Conservation (phyloP, 2,329 filamentous ascomycete genomes). For the Drechslerella dactyloides region DNA sequence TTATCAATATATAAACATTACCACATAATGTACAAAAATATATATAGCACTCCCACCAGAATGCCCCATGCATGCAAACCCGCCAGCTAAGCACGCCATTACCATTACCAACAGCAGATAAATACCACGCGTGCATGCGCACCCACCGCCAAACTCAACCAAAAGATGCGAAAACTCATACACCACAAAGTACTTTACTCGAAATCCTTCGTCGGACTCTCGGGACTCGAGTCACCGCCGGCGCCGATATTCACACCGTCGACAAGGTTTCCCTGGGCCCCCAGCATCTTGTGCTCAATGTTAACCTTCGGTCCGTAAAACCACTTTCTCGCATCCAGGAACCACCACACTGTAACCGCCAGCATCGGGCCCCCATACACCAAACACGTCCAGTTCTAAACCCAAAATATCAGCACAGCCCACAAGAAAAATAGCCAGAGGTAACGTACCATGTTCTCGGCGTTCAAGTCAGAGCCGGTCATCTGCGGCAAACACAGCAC, state of each 20-base stretch:
- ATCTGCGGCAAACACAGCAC: constrained; percentile 70
- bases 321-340: constrained; percentile 70
- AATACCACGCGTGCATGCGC: no score
- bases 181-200: constrained; percentile 20
- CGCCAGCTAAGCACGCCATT: no score
- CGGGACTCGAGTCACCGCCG: constrained; percentile 15
- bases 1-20: no score
- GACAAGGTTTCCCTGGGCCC: constrained; percentile 58
- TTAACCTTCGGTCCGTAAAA: constrained; percentile 75
- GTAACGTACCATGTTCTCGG: constrained; percentile 28
- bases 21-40: no score
- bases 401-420: constrained; percentile 36
- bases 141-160: no score
- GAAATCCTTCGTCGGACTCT: constrained; percentile 33
- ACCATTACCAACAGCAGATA: neutral
- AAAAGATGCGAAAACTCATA: neutral
- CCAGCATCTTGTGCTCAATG: constrained; percentile 65
- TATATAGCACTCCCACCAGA: no score
- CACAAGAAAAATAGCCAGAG: neutral
- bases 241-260: constrained; percentile 55
- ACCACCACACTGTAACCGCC: constrained; percentile 67
- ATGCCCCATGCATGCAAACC: no score
- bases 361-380: constrained; percentile 72
- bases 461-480: constrained; percentile 59
- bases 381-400: constrained; percentile 73